Evolutionary conservation across 176 grass and related monocot genomes (phyloP).

Genomic region (Carex myosuroides): DNA sequence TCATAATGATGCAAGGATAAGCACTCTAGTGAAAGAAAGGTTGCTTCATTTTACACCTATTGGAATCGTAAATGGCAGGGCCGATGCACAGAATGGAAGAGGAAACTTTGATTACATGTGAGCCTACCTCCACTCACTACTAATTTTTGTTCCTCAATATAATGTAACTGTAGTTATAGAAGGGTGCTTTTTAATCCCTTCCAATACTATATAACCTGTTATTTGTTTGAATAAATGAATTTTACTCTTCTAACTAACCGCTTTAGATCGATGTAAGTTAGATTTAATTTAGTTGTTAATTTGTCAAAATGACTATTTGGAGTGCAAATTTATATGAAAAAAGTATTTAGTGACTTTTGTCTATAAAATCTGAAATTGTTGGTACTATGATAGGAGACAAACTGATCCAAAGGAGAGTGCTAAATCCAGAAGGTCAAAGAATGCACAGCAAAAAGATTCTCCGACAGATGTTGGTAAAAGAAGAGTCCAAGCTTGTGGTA

Average conservation of each 20-base stretch:
- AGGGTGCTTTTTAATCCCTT: not conserved
- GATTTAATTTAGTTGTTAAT: not conserved
- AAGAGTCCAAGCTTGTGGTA: constrained; percentile 46
- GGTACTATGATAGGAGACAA: constrained; percentile 15
- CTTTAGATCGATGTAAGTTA: not conserved
- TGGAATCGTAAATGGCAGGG: not conserved
- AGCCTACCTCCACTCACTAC: not conserved
- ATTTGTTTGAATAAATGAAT: not conserved
- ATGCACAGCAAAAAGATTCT: constrained; percentile 21
- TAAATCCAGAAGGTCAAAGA: constrained; percentile 14
- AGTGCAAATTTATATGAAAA: not conserved
- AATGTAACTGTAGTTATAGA: not conserved
- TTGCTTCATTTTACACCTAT: constrained; percentile 27
- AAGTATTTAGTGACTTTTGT: not conserved
- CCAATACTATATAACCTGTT: not conserved
- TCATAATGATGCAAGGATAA: constrained; percentile 60
- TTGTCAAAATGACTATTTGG: not conserved
- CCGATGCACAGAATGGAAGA: not conserved
- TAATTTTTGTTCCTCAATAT: not conserved
- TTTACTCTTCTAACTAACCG: not conserved
- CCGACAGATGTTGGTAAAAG: constrained; percentile 63
- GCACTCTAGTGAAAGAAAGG: constrained; percentile 37
- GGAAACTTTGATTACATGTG: constrained; percentile 18
- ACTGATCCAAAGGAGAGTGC: not conserved
- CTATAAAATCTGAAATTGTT: not conserved